Evolutionary conservation across 2,329 filamentous ascomycete species (phyloP).

Genomic region (Stemphylium beticola): DNA sequence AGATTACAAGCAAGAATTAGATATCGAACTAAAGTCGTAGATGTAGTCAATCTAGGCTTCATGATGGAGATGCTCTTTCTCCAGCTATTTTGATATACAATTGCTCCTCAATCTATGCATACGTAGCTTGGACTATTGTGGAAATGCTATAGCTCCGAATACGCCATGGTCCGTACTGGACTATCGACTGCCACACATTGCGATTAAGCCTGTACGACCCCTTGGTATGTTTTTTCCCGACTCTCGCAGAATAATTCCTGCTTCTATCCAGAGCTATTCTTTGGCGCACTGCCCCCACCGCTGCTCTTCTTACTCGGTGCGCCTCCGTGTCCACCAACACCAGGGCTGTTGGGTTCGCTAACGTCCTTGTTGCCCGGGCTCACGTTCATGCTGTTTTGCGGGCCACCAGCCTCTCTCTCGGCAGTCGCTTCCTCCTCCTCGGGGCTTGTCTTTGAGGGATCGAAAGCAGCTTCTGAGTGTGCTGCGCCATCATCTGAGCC

Average conservation of each 20-base stretch:
- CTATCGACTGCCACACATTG: too few species aligned
- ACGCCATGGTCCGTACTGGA: not conserved
- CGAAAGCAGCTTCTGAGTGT: conserved; percentile 69
- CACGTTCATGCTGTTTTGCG: conserved; percentile 57
- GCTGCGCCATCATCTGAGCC: conserved; percentile 67
- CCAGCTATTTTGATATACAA: not conserved
- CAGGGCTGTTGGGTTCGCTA: conserved; percentile 54
- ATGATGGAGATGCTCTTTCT: too few species aligned
- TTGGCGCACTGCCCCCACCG: conserved; percentile 47
- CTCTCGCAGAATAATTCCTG: not conserved
- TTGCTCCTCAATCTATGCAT: not conserved
- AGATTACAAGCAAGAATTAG: too few species aligned
- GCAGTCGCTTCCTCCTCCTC: conserved; percentile 61
- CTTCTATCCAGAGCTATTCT: conserved; percentile 31
- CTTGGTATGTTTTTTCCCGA: not conserved
- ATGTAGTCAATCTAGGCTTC: too few species aligned
- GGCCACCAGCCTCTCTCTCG: conserved; percentile 42
- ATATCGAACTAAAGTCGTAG: too few species aligned
- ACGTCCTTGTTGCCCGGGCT: conserved; percentile 67
- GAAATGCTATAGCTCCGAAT: not conserved
- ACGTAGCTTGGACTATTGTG: not conserved
- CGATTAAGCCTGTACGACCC: not conserved
- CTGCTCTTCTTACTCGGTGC: conserved; percentile 39
- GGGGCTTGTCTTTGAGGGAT: conserved; percentile 70
- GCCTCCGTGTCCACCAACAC: conserved; percentile 50